Conservation (phyloP, 768 basidiomycete species). For the Trametes meyenii region DNA sequence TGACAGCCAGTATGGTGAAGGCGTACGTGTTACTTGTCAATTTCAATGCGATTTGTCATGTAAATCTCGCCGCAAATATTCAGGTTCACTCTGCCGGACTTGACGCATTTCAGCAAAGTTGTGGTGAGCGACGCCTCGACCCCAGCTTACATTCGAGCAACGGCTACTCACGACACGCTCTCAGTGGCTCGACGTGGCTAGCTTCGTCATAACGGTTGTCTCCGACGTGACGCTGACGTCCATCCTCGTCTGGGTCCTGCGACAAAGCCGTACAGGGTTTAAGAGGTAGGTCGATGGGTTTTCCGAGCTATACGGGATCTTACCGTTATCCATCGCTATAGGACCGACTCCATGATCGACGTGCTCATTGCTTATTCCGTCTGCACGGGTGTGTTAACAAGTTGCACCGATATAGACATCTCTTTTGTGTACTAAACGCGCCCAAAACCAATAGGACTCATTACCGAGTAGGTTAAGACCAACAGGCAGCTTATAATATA, state of each 20-base stretch:
- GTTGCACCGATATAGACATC: neutral
- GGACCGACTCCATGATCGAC: slow-evolving; percentile 2
- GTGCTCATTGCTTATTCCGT: neutral
- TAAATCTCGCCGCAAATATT: no score
- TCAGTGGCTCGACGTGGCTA: neutral
- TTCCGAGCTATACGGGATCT: neutral
- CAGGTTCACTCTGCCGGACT: no score
- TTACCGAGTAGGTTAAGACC: no score
- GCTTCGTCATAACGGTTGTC: neutral
- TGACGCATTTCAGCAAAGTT: neutral
- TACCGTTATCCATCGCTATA: neutral
- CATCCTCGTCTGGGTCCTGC: neutral
- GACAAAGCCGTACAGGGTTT: neutral
- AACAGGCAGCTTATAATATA: no score
- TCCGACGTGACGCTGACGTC: neutral
- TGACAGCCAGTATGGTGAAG: neutral
- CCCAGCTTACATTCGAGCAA: neutral
- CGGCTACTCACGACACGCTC: neutral
- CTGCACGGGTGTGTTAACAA: neutral
- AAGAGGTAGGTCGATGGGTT: neutral
- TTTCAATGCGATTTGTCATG: no score
- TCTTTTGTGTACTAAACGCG: neutral
- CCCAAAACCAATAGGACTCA: neutral
- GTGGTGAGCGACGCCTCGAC: neutral
- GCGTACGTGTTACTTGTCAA: neutral